A percentile compares a stretch with the other conserved stretches of the same genome.
Conservation (phyloP, 1,284 basidiomycete species). For the Leccinum subspadiceum region DNA sequence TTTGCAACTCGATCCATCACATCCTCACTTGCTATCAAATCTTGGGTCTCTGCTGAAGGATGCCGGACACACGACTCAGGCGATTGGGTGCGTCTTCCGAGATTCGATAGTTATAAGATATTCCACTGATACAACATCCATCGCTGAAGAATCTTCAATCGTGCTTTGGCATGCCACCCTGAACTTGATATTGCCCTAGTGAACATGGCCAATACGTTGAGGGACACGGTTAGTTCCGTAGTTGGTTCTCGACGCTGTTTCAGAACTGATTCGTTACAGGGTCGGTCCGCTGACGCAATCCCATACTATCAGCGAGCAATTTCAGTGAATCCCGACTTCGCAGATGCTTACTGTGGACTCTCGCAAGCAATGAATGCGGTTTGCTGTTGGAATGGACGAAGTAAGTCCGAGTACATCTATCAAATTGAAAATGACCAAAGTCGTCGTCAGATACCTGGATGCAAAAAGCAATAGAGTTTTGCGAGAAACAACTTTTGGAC, state of each 20-base stretch:
- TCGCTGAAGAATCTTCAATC: conserved; percentile 19
- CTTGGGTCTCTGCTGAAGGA: conserved; percentile 62
- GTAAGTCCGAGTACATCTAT: conserved; percentile 22
- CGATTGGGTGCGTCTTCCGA: conserved; percentile 43
- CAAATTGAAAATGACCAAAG: conserved; percentile 21
- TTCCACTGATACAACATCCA: conserved; percentile 8
- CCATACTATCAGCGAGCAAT: conserved; percentile 55
- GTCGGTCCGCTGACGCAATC: conserved; percentile 51
- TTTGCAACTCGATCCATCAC: conserved; percentile 49
- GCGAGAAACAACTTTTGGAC: conserved; percentile 46
- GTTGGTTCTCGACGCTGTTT: background rate
- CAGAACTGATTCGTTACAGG: conserved; percentile 31
- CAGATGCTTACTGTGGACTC: conserved; percentile 58
- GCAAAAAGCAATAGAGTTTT: conserved; percentile 44
- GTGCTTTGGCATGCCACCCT: conserved; percentile 53
- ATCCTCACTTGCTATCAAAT: conserved; percentile 63
- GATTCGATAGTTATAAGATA: background rate
- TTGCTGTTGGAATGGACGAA: conserved; percentile 56
- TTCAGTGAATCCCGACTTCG: conserved; percentile 49
- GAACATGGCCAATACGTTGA: conserved; percentile 61
- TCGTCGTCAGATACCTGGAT: conserved; percentile 41
- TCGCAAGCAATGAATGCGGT: conserved; percentile 52
- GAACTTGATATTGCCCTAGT: conserved; percentile 61
- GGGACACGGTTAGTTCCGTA: conserved; percentile 40
- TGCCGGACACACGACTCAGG: conserved; percentile 48